A percentile compares a stretch with the other conserved stretches of the same genome.
phyloP scores from a whole-genome alignment of 345 rosid genomes.

The Viola odorata region DNA sequence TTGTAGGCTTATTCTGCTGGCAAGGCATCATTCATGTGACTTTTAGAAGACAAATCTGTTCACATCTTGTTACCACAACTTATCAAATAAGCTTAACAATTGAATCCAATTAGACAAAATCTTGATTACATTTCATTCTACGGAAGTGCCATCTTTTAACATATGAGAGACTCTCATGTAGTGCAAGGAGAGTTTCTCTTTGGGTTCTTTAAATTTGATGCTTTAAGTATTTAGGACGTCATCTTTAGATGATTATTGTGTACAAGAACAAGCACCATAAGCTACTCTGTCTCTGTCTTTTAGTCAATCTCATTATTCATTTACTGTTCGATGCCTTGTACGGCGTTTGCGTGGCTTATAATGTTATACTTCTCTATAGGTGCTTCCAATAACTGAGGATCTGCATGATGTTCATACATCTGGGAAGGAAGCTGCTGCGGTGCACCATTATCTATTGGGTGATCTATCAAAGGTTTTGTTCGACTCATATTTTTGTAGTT shows the following conservation, averaged over 20 bases:
- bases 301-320: too few relatives aligned
- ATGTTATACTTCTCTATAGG: slow-evolving; percentile 40
- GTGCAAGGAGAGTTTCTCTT: too few relatives aligned
- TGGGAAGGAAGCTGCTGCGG: slow-evolving; percentile 81
- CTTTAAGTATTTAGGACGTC: too few relatives aligned
- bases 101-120: neutral
- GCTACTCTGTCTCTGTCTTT: too few relatives aligned
- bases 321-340: neutral
- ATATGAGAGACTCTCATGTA: neutral
- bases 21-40: neutral
- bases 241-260: too few relatives aligned
- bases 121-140: neutral
- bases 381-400: slow-evolving; percentile 83
- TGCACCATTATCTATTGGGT: slow-evolving; percentile 66
- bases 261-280: too few relatives aligned
- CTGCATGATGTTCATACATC: slow-evolving; percentile 76
- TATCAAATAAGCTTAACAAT: neutral
- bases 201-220: too few relatives aligned
- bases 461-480: slow-evolving; percentile 71
- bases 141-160: neutral
- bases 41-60: too few relatives aligned
- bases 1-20: slow-evolving; percentile 29
- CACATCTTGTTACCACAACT: too few relatives aligned
- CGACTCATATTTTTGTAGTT: slow-evolving; percentile 7
- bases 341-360: slow-evolving; percentile 12